Conservation (phyloP, 2,329 filamentous ascomycete species). For the Fusarium mexicanum region DNA sequence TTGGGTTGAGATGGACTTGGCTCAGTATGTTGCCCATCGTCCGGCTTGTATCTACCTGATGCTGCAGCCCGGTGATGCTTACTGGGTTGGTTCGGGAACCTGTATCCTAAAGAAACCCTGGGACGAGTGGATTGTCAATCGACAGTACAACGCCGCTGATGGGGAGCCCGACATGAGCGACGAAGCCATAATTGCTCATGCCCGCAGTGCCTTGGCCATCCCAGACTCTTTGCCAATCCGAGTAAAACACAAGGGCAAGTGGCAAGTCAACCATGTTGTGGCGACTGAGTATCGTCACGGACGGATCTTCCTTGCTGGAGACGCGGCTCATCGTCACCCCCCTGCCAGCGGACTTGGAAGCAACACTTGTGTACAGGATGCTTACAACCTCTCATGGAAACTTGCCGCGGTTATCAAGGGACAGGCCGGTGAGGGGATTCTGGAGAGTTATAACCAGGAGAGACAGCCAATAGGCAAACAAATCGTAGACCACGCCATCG, state of each 20-base stretch:
- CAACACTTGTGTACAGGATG: conserved; percentile 67
- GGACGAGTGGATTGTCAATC: conserved; percentile 27
- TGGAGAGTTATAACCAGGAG: conserved; percentile 57
- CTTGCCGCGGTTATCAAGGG: conserved; percentile 55
- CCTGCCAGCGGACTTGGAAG: conserved; percentile 65
- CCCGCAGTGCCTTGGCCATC: conserved; percentile 1
- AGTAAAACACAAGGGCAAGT: conserved; percentile 23
- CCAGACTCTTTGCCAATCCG: conserved; percentile 19
- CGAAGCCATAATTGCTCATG: conserved; percentile 20
- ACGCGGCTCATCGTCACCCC: conserved; percentile 67
- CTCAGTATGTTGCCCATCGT: conserved; percentile 11
- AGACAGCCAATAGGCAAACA: conserved; percentile 59
- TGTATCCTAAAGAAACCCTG: conserved; percentile 15
- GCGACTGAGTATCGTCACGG: conserved; percentile 19
- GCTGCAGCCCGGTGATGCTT: conserved; percentile 19
- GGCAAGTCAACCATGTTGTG: conserved; percentile 26
- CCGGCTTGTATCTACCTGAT: conserved; percentile 27
- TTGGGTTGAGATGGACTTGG: conserved; percentile 23
- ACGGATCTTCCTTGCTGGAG: conserved; percentile 53
- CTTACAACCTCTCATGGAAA: conserved; percentile 66
- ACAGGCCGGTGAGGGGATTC: conserved; percentile 48
- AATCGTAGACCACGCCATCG: conserved; percentile 65
- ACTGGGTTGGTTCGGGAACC: conserved; percentile 24
- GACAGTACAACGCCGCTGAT: conserved; percentile 22
- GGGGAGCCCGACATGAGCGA: conserved; percentile 23